Percentiles rank a stretch among this genome's conserved stretches.
phyloP scores from a whole-genome alignment of 208 protist species.

The Angomonas desouzai region DNA sequence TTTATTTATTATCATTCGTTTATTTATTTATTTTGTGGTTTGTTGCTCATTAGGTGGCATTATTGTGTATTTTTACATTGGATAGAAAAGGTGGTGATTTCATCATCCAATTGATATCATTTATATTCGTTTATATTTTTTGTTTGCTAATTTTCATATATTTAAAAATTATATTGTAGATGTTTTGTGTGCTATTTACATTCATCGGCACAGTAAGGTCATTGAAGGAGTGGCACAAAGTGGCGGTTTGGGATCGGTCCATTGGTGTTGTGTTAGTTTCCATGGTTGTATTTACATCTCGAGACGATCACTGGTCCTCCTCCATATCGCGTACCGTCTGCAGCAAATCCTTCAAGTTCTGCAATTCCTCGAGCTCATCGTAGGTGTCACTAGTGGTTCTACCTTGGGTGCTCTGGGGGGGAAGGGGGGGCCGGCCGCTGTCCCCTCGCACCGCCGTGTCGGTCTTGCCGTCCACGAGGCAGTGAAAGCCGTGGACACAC shows the following conservation, averaged over 20 bases:
- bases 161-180: too few species aligned
- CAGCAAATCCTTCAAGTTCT: constrained; percentile 48
- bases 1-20: too few species aligned
- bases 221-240: too few species aligned
- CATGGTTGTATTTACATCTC: neutral
- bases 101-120: too few species aligned
- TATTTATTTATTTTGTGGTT: too few species aligned
- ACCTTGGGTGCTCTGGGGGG: neutral
- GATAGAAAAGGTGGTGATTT: too few species aligned
- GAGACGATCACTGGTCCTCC: constrained; percentile 20
- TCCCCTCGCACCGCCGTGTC: neutral
- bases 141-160: too few species aligned
- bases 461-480: constrained; percentile 56
- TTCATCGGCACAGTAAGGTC: neutral
- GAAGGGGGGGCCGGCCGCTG: neutral
- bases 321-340: constrained; percentile 64
- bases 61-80: too few species aligned
- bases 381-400: constrained; percentile 12
- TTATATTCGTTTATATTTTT: too few species aligned
- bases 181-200: neutral
- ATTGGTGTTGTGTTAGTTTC: too few species aligned
- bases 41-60: too few species aligned
- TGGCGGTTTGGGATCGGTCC: too few species aligned
- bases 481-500: constrained; percentile 87
- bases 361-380: constrained; percentile 14